Evolutionary conservation across 345 rosid genomes (phyloP), one percentile per base, ranked within the genome.

Genomic region (Aquilaria sinensis): DNA sequence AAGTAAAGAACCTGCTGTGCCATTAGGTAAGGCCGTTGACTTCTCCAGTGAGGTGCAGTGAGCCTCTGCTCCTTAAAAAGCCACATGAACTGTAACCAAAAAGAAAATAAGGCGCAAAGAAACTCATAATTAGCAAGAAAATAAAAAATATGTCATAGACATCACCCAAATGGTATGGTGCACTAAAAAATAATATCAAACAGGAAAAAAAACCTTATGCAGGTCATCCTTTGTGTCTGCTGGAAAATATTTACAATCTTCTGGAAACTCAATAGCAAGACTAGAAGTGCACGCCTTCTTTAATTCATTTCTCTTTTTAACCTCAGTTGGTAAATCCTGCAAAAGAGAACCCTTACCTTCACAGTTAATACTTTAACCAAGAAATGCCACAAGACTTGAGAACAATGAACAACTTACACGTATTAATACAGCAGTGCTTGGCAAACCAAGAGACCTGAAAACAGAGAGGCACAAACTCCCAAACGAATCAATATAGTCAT

Each of bases 161-260:
- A 68, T 31, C 51, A 57, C 23, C 30, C 14, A 60, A 7, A 57
- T 31, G 47, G 57, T 37, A 13, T 37, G 43, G 43, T 37, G 43
- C 43, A 12, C 11, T 33, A 47, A 57, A 32, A 53, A 32, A 61
- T 23, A 47, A 3, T 58, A 16, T 31, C 45, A 41, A 30, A 58
- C 51, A 41, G 9, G 46, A 47, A 51, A 50, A 63, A 49, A 73
- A 66, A 93, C 98, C 97, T 93, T 90, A 67, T 85, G 96, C 85
- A 93, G 73, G 57, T 93, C 98, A 57, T 90, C 96, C 79, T 74
- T 86, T 13, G 94, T 88, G 80, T 93, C 97, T 53, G 90, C 97
- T 23, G 89, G 78, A 77, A 71, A 86, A 75, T 88, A 90, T 75
- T 81, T 88, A 61, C 97, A 87, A 65, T 93, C 97, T 74, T 85